Percentiles rank a stretch among this genome's conserved stretches.
phyloP scores from a whole-genome alignment of 164 flowering plant species.

The Warburgia ugandensis region DNA sequence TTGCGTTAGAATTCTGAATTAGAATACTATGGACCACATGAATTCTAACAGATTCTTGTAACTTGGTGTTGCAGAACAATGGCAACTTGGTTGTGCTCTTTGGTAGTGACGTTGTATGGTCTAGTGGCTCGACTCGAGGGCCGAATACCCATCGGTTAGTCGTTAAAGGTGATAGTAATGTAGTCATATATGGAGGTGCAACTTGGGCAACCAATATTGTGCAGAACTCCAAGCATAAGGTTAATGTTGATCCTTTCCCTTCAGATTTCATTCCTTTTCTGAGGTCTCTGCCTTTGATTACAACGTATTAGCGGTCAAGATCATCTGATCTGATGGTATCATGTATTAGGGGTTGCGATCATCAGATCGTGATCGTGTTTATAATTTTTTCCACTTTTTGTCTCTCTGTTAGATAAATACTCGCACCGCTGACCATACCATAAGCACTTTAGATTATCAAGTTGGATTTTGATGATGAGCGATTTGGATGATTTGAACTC shows the following conservation, averaged over 20 bases:
- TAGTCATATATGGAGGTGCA: constrained; percentile 25
- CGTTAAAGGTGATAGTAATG: constrained; percentile 21
- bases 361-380: no score
- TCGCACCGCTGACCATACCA: no score
- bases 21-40: no score
- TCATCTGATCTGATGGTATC: background rate
- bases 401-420: no score
- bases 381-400: no score
- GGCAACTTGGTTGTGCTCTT: constrained; percentile 24
- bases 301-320: background rate
- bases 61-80: constrained; percentile 14
- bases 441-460: no score
- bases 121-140: constrained; percentile 13
- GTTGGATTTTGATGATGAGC: no score
- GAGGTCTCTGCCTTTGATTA: background rate
- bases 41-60: no score
- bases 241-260: background rate
- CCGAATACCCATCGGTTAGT: constrained; percentile 17
- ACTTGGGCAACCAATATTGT: constrained; percentile 15
- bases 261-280: background rate
- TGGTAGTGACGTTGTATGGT: constrained; percentile 19
- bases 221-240: constrained; percentile 10
- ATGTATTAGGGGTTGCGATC: no score
- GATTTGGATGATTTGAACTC: no score
- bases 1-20: no score